Percentiles rank a stretch among this genome's conserved stretches.
Conservation (phyloP, 2,329 filamentous ascomycete genomes). For the Didymella segeticola region DNA sequence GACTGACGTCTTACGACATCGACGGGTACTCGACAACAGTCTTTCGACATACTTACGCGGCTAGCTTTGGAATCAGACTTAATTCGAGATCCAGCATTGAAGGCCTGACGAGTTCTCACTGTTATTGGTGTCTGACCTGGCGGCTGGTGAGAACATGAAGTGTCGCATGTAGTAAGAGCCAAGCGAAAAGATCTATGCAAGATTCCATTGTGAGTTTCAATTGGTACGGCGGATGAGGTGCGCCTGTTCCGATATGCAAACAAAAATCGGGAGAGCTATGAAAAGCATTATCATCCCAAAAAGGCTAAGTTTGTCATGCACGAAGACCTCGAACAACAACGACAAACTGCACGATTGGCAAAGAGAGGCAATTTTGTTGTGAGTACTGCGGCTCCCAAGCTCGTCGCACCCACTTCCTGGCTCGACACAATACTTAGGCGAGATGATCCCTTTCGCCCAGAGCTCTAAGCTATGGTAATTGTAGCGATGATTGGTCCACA, state of each 20-base stretch:
- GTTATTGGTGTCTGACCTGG: too few relatives aligned
- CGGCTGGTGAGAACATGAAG: background rate
- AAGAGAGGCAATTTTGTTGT: constrained; percentile 23
- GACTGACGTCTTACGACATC: constrained; percentile 36
- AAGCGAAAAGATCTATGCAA: constrained; percentile 6
- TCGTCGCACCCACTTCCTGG: constrained; percentile 5
- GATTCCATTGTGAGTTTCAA: constrained; percentile 8
- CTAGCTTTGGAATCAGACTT: constrained; percentile 4
- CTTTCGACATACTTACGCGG: constrained; percentile 22
- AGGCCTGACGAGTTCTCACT: background rate
- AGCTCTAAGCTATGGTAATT: constrained; percentile 28
- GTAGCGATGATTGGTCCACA: constrained; percentile 38
- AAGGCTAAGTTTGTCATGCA: constrained; percentile 25
- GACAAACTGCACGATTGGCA: constrained; percentile 26
- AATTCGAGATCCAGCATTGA: background rate
- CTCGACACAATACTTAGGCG: constrained; percentile 4
- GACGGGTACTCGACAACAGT: constrained; percentile 25
- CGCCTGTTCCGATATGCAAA: constrained; percentile 34
- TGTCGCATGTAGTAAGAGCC: background rate
- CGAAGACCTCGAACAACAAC: constrained; percentile 20
- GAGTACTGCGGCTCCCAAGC: constrained; percentile 17
- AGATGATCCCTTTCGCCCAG: constrained; percentile 18
- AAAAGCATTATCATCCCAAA: constrained; percentile 30
- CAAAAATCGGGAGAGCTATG: constrained; percentile 40
- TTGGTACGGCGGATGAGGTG: constrained; percentile 28